A percentile compares a stretch with the other conserved stretches of the same genome.
phyloP scores from a whole-genome alignment of 2,329 filamentous ascomycete species.

The Ophiocordyceps unilateralis region DNA sequence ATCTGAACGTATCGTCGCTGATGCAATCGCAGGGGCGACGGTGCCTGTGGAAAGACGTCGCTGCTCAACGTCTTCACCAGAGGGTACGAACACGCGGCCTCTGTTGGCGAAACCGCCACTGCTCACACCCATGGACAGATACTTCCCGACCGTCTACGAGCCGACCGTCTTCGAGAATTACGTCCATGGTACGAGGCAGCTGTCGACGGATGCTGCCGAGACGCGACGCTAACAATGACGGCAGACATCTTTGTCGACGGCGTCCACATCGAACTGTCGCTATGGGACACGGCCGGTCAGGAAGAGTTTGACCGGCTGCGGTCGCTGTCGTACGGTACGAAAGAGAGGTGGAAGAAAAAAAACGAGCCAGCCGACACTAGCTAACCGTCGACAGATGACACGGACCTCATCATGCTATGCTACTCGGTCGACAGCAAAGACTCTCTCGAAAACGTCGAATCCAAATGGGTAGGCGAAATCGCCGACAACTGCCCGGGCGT shows the following conservation, averaged over 20 bases:
- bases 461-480: conserved; percentile 97
- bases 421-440: conserved; percentile 95
- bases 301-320: conserved; percentile 97
- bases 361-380: not conserved
- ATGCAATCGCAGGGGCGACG: conserved; percentile 53
- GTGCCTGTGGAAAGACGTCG: conserved; percentile 93
- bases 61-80: conserved; percentile 95
- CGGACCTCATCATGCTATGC: conserved; percentile 96
- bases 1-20: conserved; percentile 1
- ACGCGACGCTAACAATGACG: conserved; percentile 2
- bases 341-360: not conserved
- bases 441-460: conserved; percentile 94
- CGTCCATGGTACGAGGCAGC: conserved; percentile 55
- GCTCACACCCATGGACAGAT: conserved; percentile 31
- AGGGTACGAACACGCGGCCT: conserved; percentile 48
- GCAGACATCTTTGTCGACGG: conserved; percentile 95
- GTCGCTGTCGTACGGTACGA: conserved; percentile 73
- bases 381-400: conserved; percentile 44
- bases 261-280: conserved; percentile 87
- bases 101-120: not conserved
- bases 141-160: conserved; percentile 97
- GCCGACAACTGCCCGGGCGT: conserved; percentile 94
- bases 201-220: not conserved
- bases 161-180: conserved; percentile 99
- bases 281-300: conserved; percentile 97